Evolutionary conservation across 2,329 filamentous ascomycete genomes (phyloP), one percentile per base, ranked within the genome.

Genomic region (Seiridium unicorne): DNA sequence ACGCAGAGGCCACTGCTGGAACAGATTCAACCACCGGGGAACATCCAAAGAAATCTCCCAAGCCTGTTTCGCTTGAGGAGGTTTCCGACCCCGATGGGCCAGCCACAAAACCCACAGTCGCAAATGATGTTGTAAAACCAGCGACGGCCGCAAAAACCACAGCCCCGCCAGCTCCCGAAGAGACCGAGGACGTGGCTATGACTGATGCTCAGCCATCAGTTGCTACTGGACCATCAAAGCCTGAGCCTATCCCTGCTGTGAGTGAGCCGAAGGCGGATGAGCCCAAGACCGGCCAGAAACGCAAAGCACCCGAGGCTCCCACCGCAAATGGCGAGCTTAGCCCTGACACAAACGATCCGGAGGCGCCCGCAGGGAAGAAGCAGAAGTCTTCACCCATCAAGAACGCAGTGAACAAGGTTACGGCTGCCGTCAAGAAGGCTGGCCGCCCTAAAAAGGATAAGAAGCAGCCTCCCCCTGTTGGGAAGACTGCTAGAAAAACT

Each of bases 281-380:
- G 8, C 55, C 58, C 18, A 61, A 63, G 48, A 38, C 62, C 31
- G 47, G 49, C 9, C 60, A 66, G 48, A 60, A 59, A 18, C 58
- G 34, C 11, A 69, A 61, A 60, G 62, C 26, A 13, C 60, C 60
- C 13, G 58, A 60, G 60, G 66, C 51, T 51, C 58, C 51, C 56
- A 58, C 53, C 31, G 11, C 62, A 11, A 57, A 55, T 32, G 46
- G 58, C n/a, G 57, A 65, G 32, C 2, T 18, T 32, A 6, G 10
- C 4, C 26, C n/a, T 9, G 67, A 72, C 18, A 55, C 69, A 42
- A 65, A 68, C 6, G 68, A 66, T 42, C 38, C 57, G 31, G 62
- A 66, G 4, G 72, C 72, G 60, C 70, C 69, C 3, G 61, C 66
- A 1, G 73, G 73, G 48, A 80, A 80, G 67, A 80, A 80, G 63